Evolutionary conservation across 2,329 filamentous ascomycete species (phyloP), one percentile per base, ranked within the genome.

Genomic region (Pseudopithomyces chartarum): DNA sequence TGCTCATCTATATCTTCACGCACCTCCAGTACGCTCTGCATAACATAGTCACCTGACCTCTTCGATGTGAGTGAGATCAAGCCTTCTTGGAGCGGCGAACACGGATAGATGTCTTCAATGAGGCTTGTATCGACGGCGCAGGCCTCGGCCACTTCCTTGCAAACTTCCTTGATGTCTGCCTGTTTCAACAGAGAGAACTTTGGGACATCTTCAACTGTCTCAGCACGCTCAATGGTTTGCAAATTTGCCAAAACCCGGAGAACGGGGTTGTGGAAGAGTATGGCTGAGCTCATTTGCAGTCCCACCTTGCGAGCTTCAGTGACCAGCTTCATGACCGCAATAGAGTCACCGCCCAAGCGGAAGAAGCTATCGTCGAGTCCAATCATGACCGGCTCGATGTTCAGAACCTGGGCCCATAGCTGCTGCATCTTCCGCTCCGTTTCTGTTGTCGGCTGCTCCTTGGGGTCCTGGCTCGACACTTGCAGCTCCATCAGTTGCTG

Each of bases 11-110:
- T 44, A 17, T 29, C 12, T 13, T 20, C 6, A 8, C 8, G 15
- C 3, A 53, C 17, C 12, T 34, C n/a, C 6, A 29, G 32, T 6
- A 52, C 39, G 6, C 22, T 10, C 7, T n/a, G 38, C 2, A 80
- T 82, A 2, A 85, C 77, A 40, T 85, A 86, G 0, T 81, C 79
- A 42, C 81, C 82, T 34, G 77, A 76, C 29, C 81, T 75, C 63
- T 82, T 13, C 11, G 12, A 17, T 17, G 34, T 38, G 5, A 17
- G 5, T 4, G 34, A 13, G 12, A 38, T 13, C 34, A 38, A 5
- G 13, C 34, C n/a, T 38, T 38, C 12, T 11, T 38, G 34, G n/a
- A 38, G 34, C 13, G 34, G 34, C n/a, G 34, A 15, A 13, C 34
- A 38, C 13, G 34, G 34, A 17, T 38, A 38, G 12, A 38, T 17